A percentile compares a stretch with the other conserved stretches of the same genome.
These are phyloP conservation scores for Auxenochlorella protothecoides DNA, from an alignment of 139 green algal genomes.

Conservation along the genomic window DNA sequence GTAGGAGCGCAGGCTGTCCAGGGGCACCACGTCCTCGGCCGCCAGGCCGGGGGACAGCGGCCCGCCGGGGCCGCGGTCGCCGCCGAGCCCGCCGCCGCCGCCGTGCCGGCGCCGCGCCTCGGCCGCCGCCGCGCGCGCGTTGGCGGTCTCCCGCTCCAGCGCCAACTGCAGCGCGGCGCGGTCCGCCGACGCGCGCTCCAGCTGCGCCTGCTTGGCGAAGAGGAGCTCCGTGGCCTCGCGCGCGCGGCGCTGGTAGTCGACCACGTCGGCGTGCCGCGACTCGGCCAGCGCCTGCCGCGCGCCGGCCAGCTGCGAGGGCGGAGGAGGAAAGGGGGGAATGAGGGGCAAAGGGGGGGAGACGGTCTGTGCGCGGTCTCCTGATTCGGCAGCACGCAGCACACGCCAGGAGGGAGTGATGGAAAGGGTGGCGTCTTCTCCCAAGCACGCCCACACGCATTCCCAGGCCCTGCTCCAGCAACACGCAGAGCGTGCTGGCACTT, in stretches of 20 bases:
- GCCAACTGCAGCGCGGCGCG: constrained; percentile 49
- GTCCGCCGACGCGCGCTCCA: constrained; percentile 40
- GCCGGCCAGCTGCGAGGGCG: not conserved
- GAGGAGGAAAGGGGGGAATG: not conserved
- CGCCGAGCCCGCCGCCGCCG: too few species aligned
- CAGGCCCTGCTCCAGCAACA: too few species aligned
- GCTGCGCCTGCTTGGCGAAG: constrained; percentile 65
- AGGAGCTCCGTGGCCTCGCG: constrained; percentile 54
- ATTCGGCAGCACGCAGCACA: not conserved
- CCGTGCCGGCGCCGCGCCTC: constrained; percentile 6
- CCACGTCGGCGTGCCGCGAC: constrained; percentile 4
- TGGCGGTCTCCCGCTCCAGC: constrained; percentile 54
- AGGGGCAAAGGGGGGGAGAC: too few species aligned
- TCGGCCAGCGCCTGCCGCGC: too few species aligned
- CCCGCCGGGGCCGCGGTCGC: too few species aligned
- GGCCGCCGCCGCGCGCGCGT: constrained; percentile 26
- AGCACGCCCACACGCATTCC: too few species aligned
- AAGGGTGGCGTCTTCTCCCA: too few species aligned
- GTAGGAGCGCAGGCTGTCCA: not conserved
- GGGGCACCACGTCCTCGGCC: too few species aligned
- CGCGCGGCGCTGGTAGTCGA: constrained; percentile 37
- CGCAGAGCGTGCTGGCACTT: constrained; percentile 7
- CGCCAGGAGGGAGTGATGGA: too few species aligned
- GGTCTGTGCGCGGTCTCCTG: not conserved
- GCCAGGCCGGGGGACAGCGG: too few species aligned